Percentiles rank a stretch among this genome's conserved stretches.
Conservation (phyloP, 768 basidiomycete species). For the Podaxis rugospora region DNA sequence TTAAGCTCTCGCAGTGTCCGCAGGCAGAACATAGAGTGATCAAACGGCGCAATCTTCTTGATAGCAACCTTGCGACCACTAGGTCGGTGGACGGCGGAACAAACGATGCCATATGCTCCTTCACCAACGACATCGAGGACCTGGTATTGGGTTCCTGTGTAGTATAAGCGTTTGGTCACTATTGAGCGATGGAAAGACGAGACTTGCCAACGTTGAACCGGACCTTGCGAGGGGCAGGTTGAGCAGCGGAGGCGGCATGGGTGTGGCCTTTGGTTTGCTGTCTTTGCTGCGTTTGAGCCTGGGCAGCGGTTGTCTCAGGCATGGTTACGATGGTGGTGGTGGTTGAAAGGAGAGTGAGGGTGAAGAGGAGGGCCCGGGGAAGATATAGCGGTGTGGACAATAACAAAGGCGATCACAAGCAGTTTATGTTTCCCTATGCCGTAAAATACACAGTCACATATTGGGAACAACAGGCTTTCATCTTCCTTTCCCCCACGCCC, state of each 20-base stretch:
- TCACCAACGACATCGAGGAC: conserved; percentile 86
- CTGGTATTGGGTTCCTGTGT: conserved; percentile 70
- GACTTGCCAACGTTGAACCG: conserved; percentile 79
- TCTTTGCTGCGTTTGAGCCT: conserved; percentile 12
- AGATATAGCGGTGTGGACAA: conserved; percentile 13
- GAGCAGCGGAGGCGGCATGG: conserved; percentile 36
- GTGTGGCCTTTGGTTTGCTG: conserved; percentile 25
- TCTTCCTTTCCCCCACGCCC: background rate
- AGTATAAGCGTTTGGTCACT: conserved; percentile 8
- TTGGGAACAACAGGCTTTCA: conserved; percentile 8
- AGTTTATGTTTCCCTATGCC: conserved; percentile 14
- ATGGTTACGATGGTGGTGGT: conserved; percentile 15
- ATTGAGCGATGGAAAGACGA: conserved; percentile 6
- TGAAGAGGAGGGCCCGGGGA: background rate
- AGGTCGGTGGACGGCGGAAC: conserved; percentile 84
- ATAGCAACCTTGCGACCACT: conserved; percentile 92
- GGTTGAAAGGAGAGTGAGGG: conserved; percentile 16
- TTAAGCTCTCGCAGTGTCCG: conserved; percentile 87
- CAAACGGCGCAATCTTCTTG: conserved; percentile 94
- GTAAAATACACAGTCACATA: conserved; percentile 13
- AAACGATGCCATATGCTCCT: conserved; percentile 93
- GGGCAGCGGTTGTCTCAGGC: conserved; percentile 22
- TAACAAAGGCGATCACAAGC: conserved; percentile 8
- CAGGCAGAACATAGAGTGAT: conserved; percentile 93
- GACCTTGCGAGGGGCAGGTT: conserved; percentile 72